Evolutionary conservation across 202 grass and related monocot genomes (phyloP), one percentile per base, ranked within the genome.

Genomic region (Setaria italica): DNA sequence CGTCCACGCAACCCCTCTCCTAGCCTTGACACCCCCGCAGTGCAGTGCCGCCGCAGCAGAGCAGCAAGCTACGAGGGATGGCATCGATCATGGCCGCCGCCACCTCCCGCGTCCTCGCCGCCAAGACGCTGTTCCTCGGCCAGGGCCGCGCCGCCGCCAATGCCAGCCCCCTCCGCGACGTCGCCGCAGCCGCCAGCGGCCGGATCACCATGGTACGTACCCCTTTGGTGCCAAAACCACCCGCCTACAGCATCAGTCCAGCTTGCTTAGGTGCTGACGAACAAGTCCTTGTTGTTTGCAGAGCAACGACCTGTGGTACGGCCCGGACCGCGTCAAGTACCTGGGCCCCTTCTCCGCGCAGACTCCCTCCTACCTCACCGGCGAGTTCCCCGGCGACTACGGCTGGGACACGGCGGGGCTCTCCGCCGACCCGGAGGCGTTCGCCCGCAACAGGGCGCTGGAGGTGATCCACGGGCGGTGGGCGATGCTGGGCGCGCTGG

Each of bases 381-480:
- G 97, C 39, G 97, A 99, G 87, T 99, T 96, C 88, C 90, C 96
- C 11, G 93, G 97, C 46, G 97, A 99, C 82, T 99, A 99, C 76
- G 96, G 93, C 10, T 96, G 97, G 97, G 97, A 99, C 86, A 99
- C 97, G 2, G 97, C 97, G 0, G 93, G 96, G 19, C 93, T 99
- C 2, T 99, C 97, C 19, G 97, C 97, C 5, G 97, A 99, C 90
- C 97, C 96, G 20, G 96, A 96, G 84, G 91, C 97, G 56, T 99
- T 99, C 57, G 97, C 97, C 0, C 87, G 81, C 85, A 99, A 96
- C 93, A 76, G 96, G 84, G 96, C 96, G 67, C 90, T 99, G 35
- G 96, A 99, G 93, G 96, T 99, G 83, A 99, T 99, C 84, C 96
- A 99, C 53, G 96, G 93, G 4, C 87, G 96, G 68, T 99, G 96